Percentiles rank a stretch among this genome's conserved stretches.
Evolutionary conservation across 1,284 basidiomycete genomes (phyloP).

Genomic region (Austroboletus novae-zelandiae): DNA sequence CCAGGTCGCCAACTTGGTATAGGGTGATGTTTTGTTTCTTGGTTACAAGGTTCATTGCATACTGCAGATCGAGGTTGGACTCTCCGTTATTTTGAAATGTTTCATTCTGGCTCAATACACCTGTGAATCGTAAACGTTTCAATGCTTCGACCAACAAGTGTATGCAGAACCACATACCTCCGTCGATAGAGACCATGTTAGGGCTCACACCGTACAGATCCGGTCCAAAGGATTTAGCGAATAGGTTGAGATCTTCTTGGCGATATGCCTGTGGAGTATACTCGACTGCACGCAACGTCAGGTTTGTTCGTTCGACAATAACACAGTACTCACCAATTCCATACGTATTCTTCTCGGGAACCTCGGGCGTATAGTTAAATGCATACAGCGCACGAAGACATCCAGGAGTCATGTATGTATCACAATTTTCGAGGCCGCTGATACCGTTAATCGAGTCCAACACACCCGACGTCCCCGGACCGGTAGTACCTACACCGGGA

Average conservation of each 20-base stretch:
- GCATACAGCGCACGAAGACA: slow-evolving; percentile 50
- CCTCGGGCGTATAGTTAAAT: slow-evolving; percentile 40
- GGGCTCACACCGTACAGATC: slow-evolving; percentile 37
- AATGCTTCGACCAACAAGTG: neutral
- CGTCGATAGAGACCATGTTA: slow-evolving; percentile 41
- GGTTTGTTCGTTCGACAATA: neutral
- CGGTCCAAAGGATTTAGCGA: slow-evolving; percentile 38
- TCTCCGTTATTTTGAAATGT: slow-evolving; percentile 50
- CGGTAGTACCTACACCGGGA: slow-evolving; percentile 31
- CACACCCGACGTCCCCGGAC: slow-evolving; percentile 36
- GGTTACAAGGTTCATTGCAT: slow-evolving; percentile 46
- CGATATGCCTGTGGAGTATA: slow-evolving; percentile 49
- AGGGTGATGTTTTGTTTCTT: slow-evolving; percentile 40
- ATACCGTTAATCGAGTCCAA: slow-evolving; percentile 4
- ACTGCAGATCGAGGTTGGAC: slow-evolving; percentile 54
- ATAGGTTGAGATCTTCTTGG: slow-evolving; percentile 44
- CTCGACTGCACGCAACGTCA: slow-evolving; percentile 37
- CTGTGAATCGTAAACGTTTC: slow-evolving; percentile 21
- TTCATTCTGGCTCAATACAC: slow-evolving; percentile 30
- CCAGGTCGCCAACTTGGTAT: slow-evolving; percentile 47
- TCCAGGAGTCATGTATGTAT: slow-evolving; percentile 41
- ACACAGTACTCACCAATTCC: slow-evolving; percentile 42
- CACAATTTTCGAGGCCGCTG: slow-evolving; percentile 37
- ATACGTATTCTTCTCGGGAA: slow-evolving; percentile 44
- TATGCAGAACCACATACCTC: slow-evolving; percentile 32